Percentiles rank a stretch among this genome's conserved stretches.
These are phyloP conservation scores for Macrotyloma uniflorum DNA, from an alignment of 306 rosid species.

Conservation along the genomic window DNA sequence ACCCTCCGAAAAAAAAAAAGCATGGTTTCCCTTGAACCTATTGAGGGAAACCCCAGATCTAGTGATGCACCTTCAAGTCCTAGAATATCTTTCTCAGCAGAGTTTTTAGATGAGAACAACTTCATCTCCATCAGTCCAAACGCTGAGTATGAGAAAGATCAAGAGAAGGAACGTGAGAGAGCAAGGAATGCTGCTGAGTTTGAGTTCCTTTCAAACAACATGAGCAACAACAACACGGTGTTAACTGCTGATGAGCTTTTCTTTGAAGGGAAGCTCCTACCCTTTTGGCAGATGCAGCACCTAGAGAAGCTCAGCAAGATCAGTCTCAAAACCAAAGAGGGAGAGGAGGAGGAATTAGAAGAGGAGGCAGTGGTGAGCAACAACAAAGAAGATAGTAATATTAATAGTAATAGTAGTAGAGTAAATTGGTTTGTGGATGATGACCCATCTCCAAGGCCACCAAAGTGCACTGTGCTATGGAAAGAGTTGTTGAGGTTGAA, in stretches of 20 bases:
- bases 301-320: conserved; percentile 83
- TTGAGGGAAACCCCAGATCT: conserved; percentile 50
- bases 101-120: conserved; percentile 83
- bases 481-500: conserved; percentile 92
- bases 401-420: conserved; percentile 50
- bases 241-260: conserved; percentile 92
- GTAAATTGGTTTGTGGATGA: conserved; percentile 94
- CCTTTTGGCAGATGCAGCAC: conserved; percentile 87
- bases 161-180: conserved; percentile 49
- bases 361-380: conserved; percentile 44
- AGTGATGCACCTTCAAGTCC: conserved; percentile 70
- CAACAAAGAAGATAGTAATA: conserved; percentile 69
- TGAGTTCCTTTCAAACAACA: conserved; percentile 82
- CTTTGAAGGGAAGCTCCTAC: conserved; percentile 95
- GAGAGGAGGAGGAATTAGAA: conserved; percentile 34
- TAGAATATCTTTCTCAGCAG: conserved; percentile 91
- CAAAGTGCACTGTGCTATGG: conserved; percentile 97
- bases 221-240: conserved; percentile 56
- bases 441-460: conserved; percentile 98
- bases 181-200: conserved; percentile 66
- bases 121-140: conserved; percentile 88
- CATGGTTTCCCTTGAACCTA: conserved; percentile 69
- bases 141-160: conserved; percentile 45
- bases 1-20: conserved; percentile 34
- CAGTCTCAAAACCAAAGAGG: conserved; percentile 56